Conservation (phyloP, 257 asterid species). For the Anisodus tanguticus region DNA sequence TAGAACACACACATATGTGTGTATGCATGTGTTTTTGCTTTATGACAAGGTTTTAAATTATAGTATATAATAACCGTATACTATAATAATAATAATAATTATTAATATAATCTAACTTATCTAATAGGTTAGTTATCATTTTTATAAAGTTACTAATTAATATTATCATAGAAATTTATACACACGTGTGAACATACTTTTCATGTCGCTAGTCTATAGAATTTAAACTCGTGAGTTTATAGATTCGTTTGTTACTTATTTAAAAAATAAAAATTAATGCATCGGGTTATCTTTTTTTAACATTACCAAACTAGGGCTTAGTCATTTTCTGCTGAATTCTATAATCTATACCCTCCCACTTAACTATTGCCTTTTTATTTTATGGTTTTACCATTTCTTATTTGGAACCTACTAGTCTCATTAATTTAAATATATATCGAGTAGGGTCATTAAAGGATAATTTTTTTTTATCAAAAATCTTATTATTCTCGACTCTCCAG, state of each 20-base stretch:
- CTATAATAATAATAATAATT: too few relatives aligned
- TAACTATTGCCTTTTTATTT: neutral
- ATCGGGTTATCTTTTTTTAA: too few relatives aligned
- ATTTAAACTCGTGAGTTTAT: neutral
- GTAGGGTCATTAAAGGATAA: too few relatives aligned
- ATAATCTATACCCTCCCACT: neutral
- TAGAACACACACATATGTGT: neutral
- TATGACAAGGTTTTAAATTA: neutral
- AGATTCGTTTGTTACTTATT: neutral
- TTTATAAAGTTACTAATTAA: neutral
- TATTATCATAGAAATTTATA: neutral
- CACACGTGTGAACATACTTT: neutral
- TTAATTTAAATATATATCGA: too few relatives aligned
- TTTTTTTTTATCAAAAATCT: too few relatives aligned
- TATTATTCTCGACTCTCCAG: too few relatives aligned
- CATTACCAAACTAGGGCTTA: neutral
- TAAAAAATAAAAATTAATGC: neutral
- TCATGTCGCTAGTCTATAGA: too few relatives aligned
- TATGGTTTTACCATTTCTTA: too few relatives aligned
- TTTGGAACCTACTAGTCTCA: too few relatives aligned
- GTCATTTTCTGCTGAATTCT: neutral
- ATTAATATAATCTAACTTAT: neutral
- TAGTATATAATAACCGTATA: neutral
- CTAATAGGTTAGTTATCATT: neutral
- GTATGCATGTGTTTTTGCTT: slow-evolving; percentile 14